phyloP scores from a whole-genome alignment of 2,329 filamentous ascomycete genomes.

The Cryphonectria nitschkei region DNA sequence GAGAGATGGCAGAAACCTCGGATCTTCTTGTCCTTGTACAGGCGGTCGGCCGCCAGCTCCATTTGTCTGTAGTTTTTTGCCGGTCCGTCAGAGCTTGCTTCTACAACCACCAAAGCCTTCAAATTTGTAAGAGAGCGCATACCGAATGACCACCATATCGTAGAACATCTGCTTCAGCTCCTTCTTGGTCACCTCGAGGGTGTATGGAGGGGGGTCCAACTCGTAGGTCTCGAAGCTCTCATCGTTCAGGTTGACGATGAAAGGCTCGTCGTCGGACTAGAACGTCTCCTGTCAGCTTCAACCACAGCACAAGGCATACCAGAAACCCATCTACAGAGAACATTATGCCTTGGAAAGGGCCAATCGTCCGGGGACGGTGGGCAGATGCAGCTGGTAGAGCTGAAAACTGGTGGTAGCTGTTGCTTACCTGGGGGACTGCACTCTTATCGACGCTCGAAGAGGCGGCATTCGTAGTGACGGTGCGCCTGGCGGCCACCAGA shows the following conservation, averaged over 20 bases:
- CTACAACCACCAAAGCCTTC: not conserved
- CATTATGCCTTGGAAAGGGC: not conserved
- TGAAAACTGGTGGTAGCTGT: constrained; percentile 3
- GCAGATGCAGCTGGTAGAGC: constrained; percentile 13
- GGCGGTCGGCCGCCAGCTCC: constrained; percentile 98
- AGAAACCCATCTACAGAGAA: not conserved
- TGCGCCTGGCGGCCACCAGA: constrained; percentile 61
- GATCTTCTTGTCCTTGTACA: constrained; percentile 99
- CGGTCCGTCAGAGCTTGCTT: constrained; percentile 25
- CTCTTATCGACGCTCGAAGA: constrained; percentile 85
- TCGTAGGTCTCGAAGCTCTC: constrained; percentile 99
- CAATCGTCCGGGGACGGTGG: constrained; percentile 5
- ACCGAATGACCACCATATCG: constrained; percentile 95
- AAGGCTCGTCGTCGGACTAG: constrained; percentile 91
- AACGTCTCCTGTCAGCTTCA: constrained; percentile 20
- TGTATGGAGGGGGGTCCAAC: constrained; percentile 94
- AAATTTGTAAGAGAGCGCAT: constrained; percentile 43
- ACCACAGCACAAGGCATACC: not conserved
- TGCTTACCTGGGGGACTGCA: constrained; percentile 56
- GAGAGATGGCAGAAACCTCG: constrained; percentile 99
- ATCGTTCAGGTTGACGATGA: constrained; percentile 89
- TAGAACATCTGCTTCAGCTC: constrained; percentile 99
- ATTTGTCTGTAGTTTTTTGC: constrained; percentile 70
- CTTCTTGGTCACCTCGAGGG: constrained; percentile 91
- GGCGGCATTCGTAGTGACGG: constrained; percentile 94